Conservation (phyloP, 2,329 filamentous ascomycete genomes). For the Xylariomycetidae sp. region DNA sequence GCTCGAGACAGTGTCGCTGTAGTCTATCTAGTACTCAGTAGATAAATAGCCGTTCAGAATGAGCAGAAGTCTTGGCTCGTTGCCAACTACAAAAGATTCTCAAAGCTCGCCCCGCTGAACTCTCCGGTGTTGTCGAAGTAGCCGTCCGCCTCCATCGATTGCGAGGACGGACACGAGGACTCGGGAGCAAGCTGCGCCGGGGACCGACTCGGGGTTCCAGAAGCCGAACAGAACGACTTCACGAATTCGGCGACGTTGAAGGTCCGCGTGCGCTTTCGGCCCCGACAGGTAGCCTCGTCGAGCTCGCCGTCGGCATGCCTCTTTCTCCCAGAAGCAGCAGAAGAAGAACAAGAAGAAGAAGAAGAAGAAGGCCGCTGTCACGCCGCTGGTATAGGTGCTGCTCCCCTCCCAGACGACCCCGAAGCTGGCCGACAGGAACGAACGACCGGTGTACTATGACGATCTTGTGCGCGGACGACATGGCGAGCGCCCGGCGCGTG, state of each 20-base stretch:
- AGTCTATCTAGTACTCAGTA: no score
- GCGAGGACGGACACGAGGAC: no score
- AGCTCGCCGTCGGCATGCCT: conserved; percentile 5
- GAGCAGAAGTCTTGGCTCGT: conserved; percentile 17
- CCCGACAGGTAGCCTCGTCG: conserved; percentile 2
- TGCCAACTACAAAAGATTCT: conserved; percentile 19
- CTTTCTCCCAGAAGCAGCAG: neutral
- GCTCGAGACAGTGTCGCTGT: conserved; percentile 1
- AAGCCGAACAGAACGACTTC: conserved; percentile 20
- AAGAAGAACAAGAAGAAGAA: no score
- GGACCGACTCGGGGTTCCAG: conserved; percentile 7
- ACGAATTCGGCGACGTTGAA: conserved; percentile 25
- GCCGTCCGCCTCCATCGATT: no score
- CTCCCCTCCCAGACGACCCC: no score
- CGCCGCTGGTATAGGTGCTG: neutral
- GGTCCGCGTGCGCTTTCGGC: conserved; percentile 7
- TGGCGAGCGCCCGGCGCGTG: conserved; percentile 28
- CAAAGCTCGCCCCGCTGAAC: conserved; percentile 13
- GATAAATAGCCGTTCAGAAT: conserved; percentile 5
- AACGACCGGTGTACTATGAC: conserved; percentile 38
- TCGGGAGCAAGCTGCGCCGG: conserved; percentile 7
- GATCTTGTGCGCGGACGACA: conserved; percentile 34
- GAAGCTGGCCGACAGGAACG: conserved; percentile 29
- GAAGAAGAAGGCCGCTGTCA: no score
- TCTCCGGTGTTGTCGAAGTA: conserved; percentile 10